Evolutionary conservation across 1,284 basidiomycete genomes (phyloP).

Genomic region (Marasmius oreades): DNA sequence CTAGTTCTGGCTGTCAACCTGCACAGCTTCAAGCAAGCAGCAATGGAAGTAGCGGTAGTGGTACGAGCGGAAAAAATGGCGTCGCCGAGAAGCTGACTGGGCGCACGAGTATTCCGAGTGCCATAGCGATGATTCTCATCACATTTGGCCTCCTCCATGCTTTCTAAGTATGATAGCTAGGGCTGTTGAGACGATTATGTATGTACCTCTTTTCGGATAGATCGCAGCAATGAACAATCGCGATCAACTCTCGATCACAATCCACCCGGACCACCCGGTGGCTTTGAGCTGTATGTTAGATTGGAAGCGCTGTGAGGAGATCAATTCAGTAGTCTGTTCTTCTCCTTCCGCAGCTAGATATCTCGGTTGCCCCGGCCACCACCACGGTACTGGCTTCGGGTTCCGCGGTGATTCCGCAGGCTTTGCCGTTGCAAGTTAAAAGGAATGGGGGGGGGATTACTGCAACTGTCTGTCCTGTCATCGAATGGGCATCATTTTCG

Average conservation of each 20-base stretch:
- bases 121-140: not conserved
- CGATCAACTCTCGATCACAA: too few relatives aligned
- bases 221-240: too few relatives aligned
- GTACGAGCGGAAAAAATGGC: not conserved
- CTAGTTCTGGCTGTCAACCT: slow-evolving; percentile 24
- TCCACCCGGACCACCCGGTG: too few relatives aligned
- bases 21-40: not conserved
- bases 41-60: not conserved
- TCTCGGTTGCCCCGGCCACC: too few relatives aligned
- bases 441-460: not conserved
- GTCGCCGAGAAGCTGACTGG: not conserved
- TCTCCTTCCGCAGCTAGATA: too few relatives aligned
- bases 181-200: too few relatives aligned
- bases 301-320: too few relatives aligned
- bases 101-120: not conserved
- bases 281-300: too few relatives aligned
- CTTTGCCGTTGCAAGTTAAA: not conserved
- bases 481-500: slow-evolving; percentile 29
- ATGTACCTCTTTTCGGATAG: too few relatives aligned
- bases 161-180: not conserved
- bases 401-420: not conserved
- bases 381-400: too few relatives aligned
- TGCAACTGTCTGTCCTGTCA: not conserved
- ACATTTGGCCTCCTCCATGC: not conserved
- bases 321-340: too few relatives aligned